phyloP scores from a whole-genome alignment of 306 rosid species.

The Nissolia schottii region DNA sequence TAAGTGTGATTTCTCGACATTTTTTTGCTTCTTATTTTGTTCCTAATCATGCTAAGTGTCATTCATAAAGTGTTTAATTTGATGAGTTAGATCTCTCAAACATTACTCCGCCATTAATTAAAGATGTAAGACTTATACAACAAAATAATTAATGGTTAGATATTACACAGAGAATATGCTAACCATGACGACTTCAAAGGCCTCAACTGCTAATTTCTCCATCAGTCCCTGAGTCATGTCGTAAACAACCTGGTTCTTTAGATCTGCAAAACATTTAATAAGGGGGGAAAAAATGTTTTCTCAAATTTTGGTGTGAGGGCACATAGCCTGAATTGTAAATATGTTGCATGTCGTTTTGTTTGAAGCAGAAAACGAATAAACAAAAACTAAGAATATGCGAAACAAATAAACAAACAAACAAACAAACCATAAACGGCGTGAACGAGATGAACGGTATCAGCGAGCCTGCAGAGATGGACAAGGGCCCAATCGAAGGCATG shows the following conservation, averaged over 20 bases:
- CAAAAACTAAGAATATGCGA: not conserved
- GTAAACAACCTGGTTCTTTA: conserved; percentile 56
- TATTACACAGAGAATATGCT: too few species aligned
- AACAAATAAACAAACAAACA: not conserved
- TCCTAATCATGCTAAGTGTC: too few species aligned
- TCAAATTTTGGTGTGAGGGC: too few species aligned
- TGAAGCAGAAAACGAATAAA: not conserved
- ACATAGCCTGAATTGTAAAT: not conserved
- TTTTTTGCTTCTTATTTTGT: too few species aligned
- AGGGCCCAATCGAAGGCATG: conserved; percentile 94
- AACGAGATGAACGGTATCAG: conserved; percentile 79
- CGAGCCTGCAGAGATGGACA: conserved; percentile 65
- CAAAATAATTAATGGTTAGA: too few species aligned
- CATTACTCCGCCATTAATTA: too few species aligned
- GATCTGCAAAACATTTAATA: conserved; percentile 31
- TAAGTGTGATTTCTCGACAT: too few species aligned
- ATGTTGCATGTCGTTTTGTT: not conserved
- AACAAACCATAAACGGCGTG: conserved; percentile 72
- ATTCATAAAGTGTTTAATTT: too few species aligned
- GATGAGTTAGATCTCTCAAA: too few species aligned
- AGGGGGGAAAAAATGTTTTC: too few species aligned
- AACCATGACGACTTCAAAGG: conserved; percentile 68
- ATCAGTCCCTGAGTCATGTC: conserved; percentile 54
- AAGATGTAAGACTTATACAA: too few species aligned
- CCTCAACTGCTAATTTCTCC: conserved; percentile 85